Conservation (phyloP, 352 stramenopile species). For the Pythium biforme region DNA sequence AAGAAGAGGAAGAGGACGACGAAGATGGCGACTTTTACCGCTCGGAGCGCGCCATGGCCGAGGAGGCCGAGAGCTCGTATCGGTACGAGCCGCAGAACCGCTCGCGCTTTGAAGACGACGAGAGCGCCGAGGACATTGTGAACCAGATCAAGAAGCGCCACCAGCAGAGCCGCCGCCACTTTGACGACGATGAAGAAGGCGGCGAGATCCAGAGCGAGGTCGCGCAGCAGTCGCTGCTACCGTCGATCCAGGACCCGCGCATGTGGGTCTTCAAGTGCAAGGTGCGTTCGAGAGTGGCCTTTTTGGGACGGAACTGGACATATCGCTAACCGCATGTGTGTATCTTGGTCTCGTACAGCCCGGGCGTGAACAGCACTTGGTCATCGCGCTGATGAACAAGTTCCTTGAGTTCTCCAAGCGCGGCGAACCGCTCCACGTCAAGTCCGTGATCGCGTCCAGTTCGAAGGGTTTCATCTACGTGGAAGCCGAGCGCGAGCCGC, state of each 20-base stretch:
- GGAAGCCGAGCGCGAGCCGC: slow-evolving; percentile 82
- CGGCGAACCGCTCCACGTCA: slow-evolving; percentile 82
- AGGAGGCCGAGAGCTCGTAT: slow-evolving; percentile 72
- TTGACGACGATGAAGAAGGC: slow-evolving; percentile 83
- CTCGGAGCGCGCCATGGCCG: slow-evolving; percentile 72
- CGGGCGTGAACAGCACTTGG: slow-evolving; percentile 82
- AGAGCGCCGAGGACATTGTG: slow-evolving; percentile 83
- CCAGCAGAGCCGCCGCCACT: slow-evolving; percentile 82
- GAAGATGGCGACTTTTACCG: slow-evolving; percentile 75
- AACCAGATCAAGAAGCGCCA: slow-evolving; percentile 88
- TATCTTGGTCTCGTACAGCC: slow-evolving; percentile 32
- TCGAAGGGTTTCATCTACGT: slow-evolving; percentile 91
- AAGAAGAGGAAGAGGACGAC: slow-evolving; percentile 85
- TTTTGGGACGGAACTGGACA: background rate
- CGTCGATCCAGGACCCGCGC: slow-evolving; percentile 85
- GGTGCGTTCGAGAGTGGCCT: slow-evolving; percentile 29
- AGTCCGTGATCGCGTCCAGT: slow-evolving; percentile 84
- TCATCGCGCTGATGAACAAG: slow-evolving; percentile 90
- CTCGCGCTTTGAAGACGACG: slow-evolving; percentile 71
- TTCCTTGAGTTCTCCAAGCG: slow-evolving; percentile 83
- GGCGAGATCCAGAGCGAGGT: slow-evolving; percentile 85
- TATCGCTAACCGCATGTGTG: background rate
- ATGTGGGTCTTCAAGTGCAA: slow-evolving; percentile 93
- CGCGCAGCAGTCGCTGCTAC: slow-evolving; percentile 83
- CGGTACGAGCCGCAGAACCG: slow-evolving; percentile 78